Conservation (phyloP, 106 monocot genomes). For the Chionographis japonica region DNA sequence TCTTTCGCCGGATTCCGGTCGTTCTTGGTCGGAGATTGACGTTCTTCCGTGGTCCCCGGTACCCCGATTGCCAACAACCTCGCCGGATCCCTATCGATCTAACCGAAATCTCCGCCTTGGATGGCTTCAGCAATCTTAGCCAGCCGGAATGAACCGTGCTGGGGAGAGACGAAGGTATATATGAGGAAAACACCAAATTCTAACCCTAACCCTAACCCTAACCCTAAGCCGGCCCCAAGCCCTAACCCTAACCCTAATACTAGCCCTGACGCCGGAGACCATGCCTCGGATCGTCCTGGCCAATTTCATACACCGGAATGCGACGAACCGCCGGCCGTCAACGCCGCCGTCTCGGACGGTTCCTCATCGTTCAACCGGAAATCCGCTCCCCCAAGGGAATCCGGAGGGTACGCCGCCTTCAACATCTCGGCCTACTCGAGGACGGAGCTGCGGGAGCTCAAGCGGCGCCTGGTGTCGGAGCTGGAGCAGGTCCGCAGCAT, state of each 20-base stretch:
- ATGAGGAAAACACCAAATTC: constrained; percentile 28
- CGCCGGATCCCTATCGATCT: constrained; percentile 11
- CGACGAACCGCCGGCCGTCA: constrained; percentile 1
- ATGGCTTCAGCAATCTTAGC: constrained; percentile 44
- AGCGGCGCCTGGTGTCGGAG: constrained; percentile 37
- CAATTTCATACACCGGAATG: neutral
- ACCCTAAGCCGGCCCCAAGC: neutral
- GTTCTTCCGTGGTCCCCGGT: neutral
- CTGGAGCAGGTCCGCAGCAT: constrained; percentile 42
- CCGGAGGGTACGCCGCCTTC: constrained; percentile 14
- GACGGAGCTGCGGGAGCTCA: constrained; percentile 37
- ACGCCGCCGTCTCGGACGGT: constrained; percentile 23
- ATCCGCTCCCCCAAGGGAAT: neutral
- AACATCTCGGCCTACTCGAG: constrained; percentile 19
- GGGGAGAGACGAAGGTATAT: constrained; percentile 30
- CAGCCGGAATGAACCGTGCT: constrained; percentile 29
- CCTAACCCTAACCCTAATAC: constrained; percentile 19
- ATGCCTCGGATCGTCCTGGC: neutral
- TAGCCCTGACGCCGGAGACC: neutral
- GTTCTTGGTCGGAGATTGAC: neutral
- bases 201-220: constrained; percentile 21
- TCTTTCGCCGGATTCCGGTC: no score
- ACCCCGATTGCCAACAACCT: no score
- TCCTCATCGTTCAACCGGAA: constrained; percentile 30
- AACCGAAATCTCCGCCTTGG: constrained; percentile 2